Base-by-base conservation (phyloP, 2,329 filamentous ascomycete genomes). In the Trichoderma asperellum region DNA sequence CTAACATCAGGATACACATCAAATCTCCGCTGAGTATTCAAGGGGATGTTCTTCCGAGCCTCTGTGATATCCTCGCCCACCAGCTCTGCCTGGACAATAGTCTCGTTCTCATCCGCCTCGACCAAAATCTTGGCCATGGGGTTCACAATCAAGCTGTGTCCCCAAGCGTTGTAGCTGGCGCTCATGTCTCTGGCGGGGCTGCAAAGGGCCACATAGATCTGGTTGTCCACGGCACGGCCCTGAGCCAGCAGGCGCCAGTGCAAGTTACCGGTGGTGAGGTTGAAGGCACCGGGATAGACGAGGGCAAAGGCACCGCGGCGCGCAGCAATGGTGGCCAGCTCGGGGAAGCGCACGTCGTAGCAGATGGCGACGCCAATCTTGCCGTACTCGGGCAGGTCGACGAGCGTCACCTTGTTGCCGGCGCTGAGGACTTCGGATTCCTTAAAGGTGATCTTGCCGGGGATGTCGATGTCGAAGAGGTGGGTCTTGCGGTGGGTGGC, bases 381-480 rank as follows among this genome's bases (percentile, higher is more conserved):
- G 70, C 96, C 96, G 79, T 97, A 97, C 73, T 92, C 93, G 3
- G 94, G 93, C 35, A 97, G 83, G 73, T 97, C 92, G 32, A 98
- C 85, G 4, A 98, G 81, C 0, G 95, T 97, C 70, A 97, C 82
- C 77, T 92, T 90, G 82, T 95, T 91, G 0, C 96, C 96, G 0
- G 95, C 90, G 27, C 88, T 91, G 40, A 99, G 86, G 49, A 97
- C 93, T 72, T 97, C 94, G 65, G 91, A 94, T 82, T 99, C 96
- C 72, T 88, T 88, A 82, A 99, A 99, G 14, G 83, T 91, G 79
- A 99, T 97, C 83, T 94, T 94, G 71, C 94, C 95, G 0, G 96
- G 96, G 72, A 99, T 98, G 79, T 97, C 91, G 75, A 99, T 99
- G 81, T 98, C 96, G 80, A 99, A 99, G 55, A 99, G 86, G 81